These are phyloP conservation scores for Leccinum arenicola DNA, from an alignment of 768 basidiomycete genomes.

Conservation along the genomic window DNA sequence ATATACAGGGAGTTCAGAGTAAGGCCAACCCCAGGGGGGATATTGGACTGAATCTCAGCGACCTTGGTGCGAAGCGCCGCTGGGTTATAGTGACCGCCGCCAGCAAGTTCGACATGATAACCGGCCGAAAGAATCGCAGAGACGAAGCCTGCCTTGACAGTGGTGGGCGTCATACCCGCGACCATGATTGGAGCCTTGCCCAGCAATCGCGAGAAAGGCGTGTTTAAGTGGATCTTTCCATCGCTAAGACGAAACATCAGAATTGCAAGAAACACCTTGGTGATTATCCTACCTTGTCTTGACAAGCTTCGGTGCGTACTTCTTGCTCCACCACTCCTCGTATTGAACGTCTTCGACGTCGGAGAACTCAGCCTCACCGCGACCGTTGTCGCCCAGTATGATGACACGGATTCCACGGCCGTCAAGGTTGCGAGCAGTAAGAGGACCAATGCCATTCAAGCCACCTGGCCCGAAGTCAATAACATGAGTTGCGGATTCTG, in stretches of 20 bases:
- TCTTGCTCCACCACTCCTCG: constrained; percentile 91
- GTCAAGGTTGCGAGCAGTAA: constrained; percentile 88
- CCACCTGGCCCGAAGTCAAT: constrained; percentile 98
- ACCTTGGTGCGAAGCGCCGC: constrained; percentile 87
- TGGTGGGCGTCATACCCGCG: constrained; percentile 98
- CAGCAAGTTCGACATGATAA: constrained; percentile 95
- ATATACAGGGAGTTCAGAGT: constrained; percentile 97
- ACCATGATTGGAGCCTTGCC: constrained; percentile 99
- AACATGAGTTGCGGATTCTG: constrained; percentile 87
- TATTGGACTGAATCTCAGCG: constrained; percentile 82
- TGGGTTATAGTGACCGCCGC: constrained; percentile 95
- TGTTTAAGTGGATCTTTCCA: constrained; percentile 90
- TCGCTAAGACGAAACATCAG: constrained; percentile 49
- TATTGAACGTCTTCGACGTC: constrained; percentile 58
- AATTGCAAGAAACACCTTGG: background rate
- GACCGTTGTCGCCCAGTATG: constrained; percentile 86
- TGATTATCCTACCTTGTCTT: constrained; percentile 69
- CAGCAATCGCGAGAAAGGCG: constrained; percentile 91
- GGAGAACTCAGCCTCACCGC: constrained; percentile 86
- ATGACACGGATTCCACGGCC: constrained; percentile 91
- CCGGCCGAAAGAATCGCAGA: constrained; percentile 90
- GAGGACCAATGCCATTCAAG: constrained; percentile 85
- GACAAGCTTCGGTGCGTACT: constrained; percentile 79
- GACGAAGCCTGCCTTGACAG: constrained; percentile 94
- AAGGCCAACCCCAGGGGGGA: constrained; percentile 86